These are phyloP conservation scores for Rhodotorula taiwanensis DNA, from an alignment of 768 basidiomycete species.

Conservation along the genomic window DNA sequence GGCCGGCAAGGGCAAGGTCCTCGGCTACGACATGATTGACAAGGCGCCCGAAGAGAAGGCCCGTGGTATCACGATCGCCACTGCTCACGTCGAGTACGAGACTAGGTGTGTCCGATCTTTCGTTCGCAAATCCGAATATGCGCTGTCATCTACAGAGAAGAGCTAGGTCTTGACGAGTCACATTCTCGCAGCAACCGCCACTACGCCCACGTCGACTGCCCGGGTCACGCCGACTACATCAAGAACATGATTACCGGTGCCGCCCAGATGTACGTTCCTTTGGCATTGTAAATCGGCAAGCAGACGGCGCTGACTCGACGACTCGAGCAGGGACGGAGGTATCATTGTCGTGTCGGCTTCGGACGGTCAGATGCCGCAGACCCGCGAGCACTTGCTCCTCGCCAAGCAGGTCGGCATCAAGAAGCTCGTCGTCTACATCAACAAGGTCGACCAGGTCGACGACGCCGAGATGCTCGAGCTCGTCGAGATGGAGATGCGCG, in stretches of 20 bases:
- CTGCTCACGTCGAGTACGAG: conserved; percentile 98
- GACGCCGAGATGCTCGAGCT: conserved; percentile 98
- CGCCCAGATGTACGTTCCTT: conserved; percentile 41
- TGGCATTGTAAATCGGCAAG: too few relatives aligned
- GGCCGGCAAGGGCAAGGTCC: conserved; percentile 62
- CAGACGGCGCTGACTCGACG: not conserved
- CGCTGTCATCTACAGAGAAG: not conserved
- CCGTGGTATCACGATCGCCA: conserved; percentile 98
- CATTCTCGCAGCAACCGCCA: conserved; percentile 31
- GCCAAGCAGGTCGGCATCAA: conserved; percentile 98
- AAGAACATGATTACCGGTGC: conserved; percentile 46
- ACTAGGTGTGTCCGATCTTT: too few relatives aligned
- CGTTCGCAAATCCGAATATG: too few relatives aligned
- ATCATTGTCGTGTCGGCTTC: conserved; percentile 78
- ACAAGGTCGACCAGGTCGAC: conserved; percentile 94
- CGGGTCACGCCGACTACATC: conserved; percentile 34
- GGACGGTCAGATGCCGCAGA: conserved; percentile 99
- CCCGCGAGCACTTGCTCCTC: conserved; percentile 92
- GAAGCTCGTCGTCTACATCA: conserved; percentile 96
- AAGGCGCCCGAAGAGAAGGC: conserved; percentile 99
- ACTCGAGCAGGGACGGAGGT: conserved; percentile 53
- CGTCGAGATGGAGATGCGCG: conserved; percentile 99
- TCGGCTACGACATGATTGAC: conserved; percentile 96
- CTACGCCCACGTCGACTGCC: conserved; percentile 35
- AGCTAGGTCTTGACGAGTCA: not conserved